These are phyloP conservation scores for Marasmius sp. DNA, from an alignment of 1,284 basidiomycete genomes.

Conservation along the genomic window DNA sequence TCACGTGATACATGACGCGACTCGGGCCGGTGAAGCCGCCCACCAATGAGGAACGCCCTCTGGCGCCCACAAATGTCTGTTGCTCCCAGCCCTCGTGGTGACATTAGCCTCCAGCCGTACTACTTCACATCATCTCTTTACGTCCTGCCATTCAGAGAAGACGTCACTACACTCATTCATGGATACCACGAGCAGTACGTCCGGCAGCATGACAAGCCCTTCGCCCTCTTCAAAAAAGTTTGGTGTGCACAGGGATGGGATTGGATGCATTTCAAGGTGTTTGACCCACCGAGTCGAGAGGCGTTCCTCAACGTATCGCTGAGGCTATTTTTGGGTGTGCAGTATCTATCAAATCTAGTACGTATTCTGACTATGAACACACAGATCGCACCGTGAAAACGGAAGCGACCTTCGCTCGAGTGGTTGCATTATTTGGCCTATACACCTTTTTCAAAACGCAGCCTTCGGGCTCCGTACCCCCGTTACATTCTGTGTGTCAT, in stretches of 20 bases:
- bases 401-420: constrained; percentile 50
- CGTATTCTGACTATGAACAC: background rate
- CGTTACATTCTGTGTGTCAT: constrained; percentile 43
- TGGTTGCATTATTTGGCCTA: constrained; percentile 61
- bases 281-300: constrained; percentile 63
- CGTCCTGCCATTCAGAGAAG: constrained; percentile 62
- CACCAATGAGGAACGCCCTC: too few species aligned
- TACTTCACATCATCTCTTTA: constrained; percentile 78
- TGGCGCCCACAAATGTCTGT: constrained; percentile 34
- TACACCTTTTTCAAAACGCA: constrained; percentile 71
- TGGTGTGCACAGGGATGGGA: constrained; percentile 72
- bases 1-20: background rate
- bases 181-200: constrained; percentile 48
- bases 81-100: constrained; percentile 50
- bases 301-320: constrained; percentile 55
- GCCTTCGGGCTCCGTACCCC: constrained; percentile 50
- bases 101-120: constrained; percentile 62
- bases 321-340: constrained; percentile 64
- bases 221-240: constrained; percentile 63
- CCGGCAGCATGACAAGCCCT: constrained; percentile 43
- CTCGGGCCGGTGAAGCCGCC: too few species aligned
- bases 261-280: constrained; percentile 70
- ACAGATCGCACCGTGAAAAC: constrained; percentile 55
- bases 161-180: constrained; percentile 52
- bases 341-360: background rate